These are phyloP conservation scores for Ustilago shanxiensis DNA, from an alignment of 1,284 basidiomycete species.

Conservation along the genomic window DNA sequence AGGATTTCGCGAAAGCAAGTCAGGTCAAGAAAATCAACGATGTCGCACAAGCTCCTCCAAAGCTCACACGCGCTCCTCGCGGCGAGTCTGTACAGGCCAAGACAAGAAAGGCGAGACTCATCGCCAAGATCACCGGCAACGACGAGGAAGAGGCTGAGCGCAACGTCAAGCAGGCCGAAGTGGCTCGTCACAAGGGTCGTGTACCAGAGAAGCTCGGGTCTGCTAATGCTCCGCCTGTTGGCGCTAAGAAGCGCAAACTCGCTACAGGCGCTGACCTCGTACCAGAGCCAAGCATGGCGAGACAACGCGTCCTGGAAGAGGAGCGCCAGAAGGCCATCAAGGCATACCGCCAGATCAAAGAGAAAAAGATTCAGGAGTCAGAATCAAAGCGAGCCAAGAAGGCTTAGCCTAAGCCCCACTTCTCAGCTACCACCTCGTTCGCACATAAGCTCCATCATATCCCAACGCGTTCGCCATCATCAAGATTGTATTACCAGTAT, in stretches of 20 bases:
- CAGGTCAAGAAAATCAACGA: conserved; percentile 61
- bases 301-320: conserved; percentile 59
- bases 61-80: conserved; percentile 57
- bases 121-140: conserved; percentile 52
- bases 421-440: not conserved
- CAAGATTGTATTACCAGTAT: conserved; percentile 17
- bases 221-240: not conserved
- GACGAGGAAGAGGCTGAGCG: conserved; percentile 50
- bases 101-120: conserved; percentile 50
- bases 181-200: conserved; percentile 44
- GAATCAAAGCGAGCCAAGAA: conserved; percentile 40
- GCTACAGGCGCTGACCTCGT: conserved; percentile 3
- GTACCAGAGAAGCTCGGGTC: conserved; percentile 29
- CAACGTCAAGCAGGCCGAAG: conserved; percentile 45
- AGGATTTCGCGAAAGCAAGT: conserved; percentile 53
- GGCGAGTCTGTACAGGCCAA: conserved; percentile 52
- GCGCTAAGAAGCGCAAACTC: conserved; percentile 34
- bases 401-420: conserved; percentile 3
- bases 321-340: conserved; percentile 59
- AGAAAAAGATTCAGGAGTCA: conserved; percentile 44
- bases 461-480: not conserved
- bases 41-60: conserved; percentile 61
- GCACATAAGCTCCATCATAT: not conserved
- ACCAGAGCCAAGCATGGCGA: conserved; percentile 55
- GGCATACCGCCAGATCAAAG: conserved; percentile 60